These are phyloP conservation scores for Graphiopsis chlorocephala DNA, from an alignment of 2,329 filamentous ascomycete species.

Conservation along the genomic window DNA sequence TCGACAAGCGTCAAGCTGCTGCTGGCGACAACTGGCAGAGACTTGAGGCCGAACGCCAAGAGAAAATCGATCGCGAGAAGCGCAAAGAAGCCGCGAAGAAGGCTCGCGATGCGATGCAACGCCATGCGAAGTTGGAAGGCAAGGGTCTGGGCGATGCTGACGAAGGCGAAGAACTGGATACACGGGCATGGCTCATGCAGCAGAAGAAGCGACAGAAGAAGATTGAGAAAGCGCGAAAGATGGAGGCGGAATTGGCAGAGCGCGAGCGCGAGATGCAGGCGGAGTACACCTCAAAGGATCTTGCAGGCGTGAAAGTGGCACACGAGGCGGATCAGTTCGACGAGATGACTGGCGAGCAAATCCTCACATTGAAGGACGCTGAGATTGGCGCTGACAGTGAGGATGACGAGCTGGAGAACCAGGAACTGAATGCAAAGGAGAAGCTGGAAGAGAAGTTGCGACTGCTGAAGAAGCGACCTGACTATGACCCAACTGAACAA, in stretches of 20 bases:
- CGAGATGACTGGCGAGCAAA: constrained; percentile 72
- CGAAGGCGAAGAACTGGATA: constrained; percentile 62
- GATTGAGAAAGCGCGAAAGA: constrained; percentile 68
- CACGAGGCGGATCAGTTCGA: constrained; percentile 82
- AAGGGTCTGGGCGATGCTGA: constrained; percentile 77
- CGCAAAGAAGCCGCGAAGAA: constrained; percentile 81
- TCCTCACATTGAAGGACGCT: constrained; percentile 91
- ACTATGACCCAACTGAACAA: constrained; percentile 80
- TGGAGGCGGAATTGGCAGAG: constrained; percentile 75
- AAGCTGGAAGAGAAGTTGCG: constrained; percentile 72
- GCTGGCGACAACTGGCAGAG: constrained; percentile 73
- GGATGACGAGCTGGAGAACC: constrained; percentile 78
- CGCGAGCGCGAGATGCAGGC: constrained; percentile 64
- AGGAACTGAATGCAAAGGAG: constrained; percentile 69
- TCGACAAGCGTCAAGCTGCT: constrained; percentile 74
- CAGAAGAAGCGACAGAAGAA: constrained; percentile 94
- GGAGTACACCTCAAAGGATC: constrained; percentile 80
- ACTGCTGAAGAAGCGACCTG: constrained; percentile 83
- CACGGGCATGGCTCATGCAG: constrained; percentile 80
- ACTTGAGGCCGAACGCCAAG: constrained; percentile 64
- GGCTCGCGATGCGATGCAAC: constrained; percentile 78
- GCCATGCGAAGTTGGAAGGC: constrained; percentile 73
- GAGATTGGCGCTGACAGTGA: constrained; percentile 77
- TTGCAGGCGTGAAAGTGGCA: constrained; percentile 86
- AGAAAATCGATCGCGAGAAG: constrained; percentile 75